Evolutionary conservation across 495 filamentous ascomycete species (phyloP).

Genomic region (Articulospora tetracladia): DNA sequence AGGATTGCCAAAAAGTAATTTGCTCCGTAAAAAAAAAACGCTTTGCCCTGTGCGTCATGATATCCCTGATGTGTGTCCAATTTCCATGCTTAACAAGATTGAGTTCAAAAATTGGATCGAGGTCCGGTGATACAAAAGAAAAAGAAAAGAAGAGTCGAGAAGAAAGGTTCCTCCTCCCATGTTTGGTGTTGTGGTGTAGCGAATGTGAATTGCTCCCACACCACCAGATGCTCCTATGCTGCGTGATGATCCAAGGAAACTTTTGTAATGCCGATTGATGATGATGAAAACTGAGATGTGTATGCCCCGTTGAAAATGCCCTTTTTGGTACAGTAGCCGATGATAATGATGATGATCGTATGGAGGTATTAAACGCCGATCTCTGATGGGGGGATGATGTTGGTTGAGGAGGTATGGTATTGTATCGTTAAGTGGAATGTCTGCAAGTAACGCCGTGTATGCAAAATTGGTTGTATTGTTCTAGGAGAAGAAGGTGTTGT

Average conservation of each 20-base stretch:
- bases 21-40: background rate
- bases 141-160: background rate
- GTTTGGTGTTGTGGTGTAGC: background rate
- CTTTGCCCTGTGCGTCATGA: background rate
- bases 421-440: slow-evolving; percentile 19
- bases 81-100: background rate
- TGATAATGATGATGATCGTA: slow-evolving; percentile 1
- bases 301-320: slow-evolving; percentile 12
- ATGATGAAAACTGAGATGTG: slow-evolving; percentile 11
- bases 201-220: background rate
- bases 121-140: background rate
- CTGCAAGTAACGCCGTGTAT: slow-evolving; percentile 17
- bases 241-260: background rate
- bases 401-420: slow-evolving; percentile 23
- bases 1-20: background rate
- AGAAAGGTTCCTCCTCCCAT: background rate
- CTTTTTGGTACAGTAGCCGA: slow-evolving; percentile 15
- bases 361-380: slow-evolving; percentile 21
- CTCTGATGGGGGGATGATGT: slow-evolving; percentile 14
- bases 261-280: background rate
- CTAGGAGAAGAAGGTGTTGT: background rate
- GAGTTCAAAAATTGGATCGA: background rate
- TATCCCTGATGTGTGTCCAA: background rate
- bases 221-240: slow-evolving; percentile 2
- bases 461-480: slow-evolving; percentile 3